phyloP scores from a whole-genome alignment of 192 early-diverging fungal species.

The Coemansia sp. region DNA sequence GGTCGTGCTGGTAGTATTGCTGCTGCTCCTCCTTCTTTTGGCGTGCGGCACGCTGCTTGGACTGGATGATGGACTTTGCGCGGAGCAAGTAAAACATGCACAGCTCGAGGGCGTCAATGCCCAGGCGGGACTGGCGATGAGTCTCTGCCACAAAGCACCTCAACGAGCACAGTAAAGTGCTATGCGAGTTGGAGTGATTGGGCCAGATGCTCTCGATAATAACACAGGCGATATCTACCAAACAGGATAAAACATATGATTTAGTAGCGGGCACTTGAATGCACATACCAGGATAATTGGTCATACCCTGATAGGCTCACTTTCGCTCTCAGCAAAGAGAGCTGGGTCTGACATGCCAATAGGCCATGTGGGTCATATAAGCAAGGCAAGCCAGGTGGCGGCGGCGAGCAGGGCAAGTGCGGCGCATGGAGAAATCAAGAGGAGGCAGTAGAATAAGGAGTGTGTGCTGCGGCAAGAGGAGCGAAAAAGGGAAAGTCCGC shows the following conservation, averaged over 20 bases:
- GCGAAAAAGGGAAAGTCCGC: constrained; percentile 2
- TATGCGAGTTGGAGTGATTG: constrained; percentile 50
- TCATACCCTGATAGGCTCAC: too few relatives aligned
- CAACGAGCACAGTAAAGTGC: constrained; percentile 55
- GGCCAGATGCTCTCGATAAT: constrained; percentile 58
- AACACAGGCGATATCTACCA: constrained; percentile 50
- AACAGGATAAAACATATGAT: neutral
- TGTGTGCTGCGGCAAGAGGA: neutral
- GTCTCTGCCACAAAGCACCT: constrained; percentile 56
- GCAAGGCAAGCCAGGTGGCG: constrained; percentile 7
- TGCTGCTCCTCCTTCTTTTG: constrained; percentile 32
- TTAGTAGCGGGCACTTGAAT: neutral
- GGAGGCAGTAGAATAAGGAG: neutral
- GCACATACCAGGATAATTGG: neutral
- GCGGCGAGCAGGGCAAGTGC: constrained; percentile 1
- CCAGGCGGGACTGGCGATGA: constrained; percentile 48
- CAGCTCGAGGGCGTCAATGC: constrained; percentile 47
- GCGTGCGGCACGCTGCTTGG: constrained; percentile 38
- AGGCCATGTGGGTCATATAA: neutral
- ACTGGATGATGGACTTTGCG: constrained; percentile 50
- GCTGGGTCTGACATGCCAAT: too few relatives aligned
- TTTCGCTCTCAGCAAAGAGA: neutral
- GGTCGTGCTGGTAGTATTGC: constrained; percentile 9
- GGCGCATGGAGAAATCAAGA: constrained; percentile 10
- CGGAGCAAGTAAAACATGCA: constrained; percentile 53